phyloP scores from a whole-genome alignment of 202 grass and related monocot genomes.

The Setaria viridis region DNA sequence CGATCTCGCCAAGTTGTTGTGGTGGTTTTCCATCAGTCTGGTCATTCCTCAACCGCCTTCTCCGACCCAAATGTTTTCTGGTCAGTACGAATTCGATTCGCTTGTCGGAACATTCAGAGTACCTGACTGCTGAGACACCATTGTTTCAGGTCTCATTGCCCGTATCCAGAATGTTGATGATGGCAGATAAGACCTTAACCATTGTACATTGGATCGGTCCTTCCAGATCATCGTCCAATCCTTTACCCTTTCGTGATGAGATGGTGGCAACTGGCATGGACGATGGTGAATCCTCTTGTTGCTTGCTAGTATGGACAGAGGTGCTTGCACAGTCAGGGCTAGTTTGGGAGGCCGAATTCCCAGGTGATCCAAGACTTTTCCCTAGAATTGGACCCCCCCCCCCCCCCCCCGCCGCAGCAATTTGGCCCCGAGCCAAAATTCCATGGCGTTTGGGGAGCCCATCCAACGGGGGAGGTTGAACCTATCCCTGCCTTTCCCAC shows the following conservation, averaged over 20 bases:
- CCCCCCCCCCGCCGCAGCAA: no score
- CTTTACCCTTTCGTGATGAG: background rate
- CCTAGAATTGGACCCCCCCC: no score
- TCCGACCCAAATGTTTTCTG: background rate
- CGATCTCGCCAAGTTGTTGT: background rate
- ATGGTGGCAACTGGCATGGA: background rate
- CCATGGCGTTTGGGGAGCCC: no score
- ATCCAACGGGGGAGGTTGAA: no score
- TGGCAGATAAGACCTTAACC: background rate
- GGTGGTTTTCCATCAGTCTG: slow-evolving; percentile 11
- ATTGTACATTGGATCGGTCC: background rate
- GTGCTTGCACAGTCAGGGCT: background rate
- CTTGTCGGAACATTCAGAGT: background rate
- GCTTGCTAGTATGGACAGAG: background rate
- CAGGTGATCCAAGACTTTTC: no score
- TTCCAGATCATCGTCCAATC: background rate
- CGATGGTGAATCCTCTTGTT: background rate
- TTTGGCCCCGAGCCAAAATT: no score
- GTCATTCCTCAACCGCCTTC: background rate
- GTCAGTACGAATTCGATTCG: background rate
- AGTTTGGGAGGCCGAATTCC: no score
- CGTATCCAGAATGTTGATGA: slow-evolving; percentile 1
- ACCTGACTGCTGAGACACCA: background rate
- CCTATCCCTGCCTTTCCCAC: no score
- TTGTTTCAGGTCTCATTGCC: background rate